Evolutionary conservation across 371 early-diverging fungal species (phyloP).

Genomic region (Haplosporangium sp.): DNA sequence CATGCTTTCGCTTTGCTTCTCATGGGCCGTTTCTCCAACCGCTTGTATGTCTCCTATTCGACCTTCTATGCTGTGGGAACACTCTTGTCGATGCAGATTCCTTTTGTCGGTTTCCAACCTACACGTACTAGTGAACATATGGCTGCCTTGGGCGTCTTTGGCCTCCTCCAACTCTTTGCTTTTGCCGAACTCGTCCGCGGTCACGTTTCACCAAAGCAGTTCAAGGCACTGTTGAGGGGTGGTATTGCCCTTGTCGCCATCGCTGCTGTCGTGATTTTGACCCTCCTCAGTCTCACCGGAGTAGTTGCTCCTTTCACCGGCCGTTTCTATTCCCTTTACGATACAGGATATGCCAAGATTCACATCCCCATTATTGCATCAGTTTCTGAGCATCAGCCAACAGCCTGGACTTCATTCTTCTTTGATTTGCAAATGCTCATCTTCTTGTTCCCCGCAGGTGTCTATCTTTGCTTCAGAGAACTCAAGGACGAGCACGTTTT

Average conservation of each 20-base stretch:
- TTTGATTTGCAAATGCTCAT: constrained; percentile 96
- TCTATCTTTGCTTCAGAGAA: constrained; percentile 95
- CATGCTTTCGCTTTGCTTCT: constrained; percentile 94
- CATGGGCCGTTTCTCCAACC: constrained; percentile 96
- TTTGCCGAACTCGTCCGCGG: constrained; percentile 87
- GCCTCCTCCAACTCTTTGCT: constrained; percentile 92
- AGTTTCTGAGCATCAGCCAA: constrained; percentile 99
- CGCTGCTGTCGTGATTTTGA: constrained; percentile 67
- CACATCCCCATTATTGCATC: constrained; percentile 99
- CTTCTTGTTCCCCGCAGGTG: constrained; percentile 95
- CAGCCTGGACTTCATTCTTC: constrained; percentile 99
- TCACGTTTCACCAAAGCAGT: constrained; percentile 86
- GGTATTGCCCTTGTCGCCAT: constrained; percentile 70
- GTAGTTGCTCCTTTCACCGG: constrained; percentile 98
- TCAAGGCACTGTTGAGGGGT: constrained; percentile 79
- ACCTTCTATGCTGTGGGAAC: constrained; percentile 98
- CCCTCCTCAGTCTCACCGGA: constrained; percentile 80
- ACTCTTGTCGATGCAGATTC: constrained; percentile 97
- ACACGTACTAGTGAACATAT: constrained; percentile 98
- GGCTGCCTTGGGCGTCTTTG: constrained; percentile 97
- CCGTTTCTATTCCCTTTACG: constrained; percentile 98
- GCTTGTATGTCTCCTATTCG: constrained; percentile 96
- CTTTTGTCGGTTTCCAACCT: constrained; percentile 99
- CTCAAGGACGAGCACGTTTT: constrained; percentile 97
- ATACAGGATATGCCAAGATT: constrained; percentile 98